Evolutionary conservation across 2,329 filamentous ascomycete genomes (phyloP), one percentile per base, ranked within the genome.

Genomic region (Xylariaceae sp.): DNA sequence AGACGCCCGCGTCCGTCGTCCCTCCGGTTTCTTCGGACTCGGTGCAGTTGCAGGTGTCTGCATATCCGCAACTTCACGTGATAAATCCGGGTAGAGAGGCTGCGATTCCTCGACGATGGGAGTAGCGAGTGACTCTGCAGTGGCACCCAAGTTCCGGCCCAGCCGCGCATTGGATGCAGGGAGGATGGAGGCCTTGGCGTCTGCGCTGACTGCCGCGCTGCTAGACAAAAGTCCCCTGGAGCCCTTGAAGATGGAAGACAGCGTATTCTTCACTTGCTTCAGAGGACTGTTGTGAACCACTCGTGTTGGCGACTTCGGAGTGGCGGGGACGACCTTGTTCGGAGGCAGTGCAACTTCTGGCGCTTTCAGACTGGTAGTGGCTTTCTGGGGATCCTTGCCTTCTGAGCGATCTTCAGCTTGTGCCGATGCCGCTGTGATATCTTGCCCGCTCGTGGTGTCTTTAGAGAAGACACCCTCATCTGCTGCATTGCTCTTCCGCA

Each of bases 261-360:
- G 80, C 72, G 92, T 95, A 70, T 89, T 90, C 76, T 96, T 97
- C 34, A 94, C 92, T 55, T 94, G 91, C 74, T 92, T 96, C 60
- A 97, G 75, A 4, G 91, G 91, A 60, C 88, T 93, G 66, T 95
- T 92, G 6, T 81, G 79, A 67, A 83, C 78, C 53, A 72, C 76
- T 57, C 83, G 76, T 4, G 81, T 78, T 0, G 83, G 82, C 1
- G 84, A 86, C 66, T 84, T 85, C 0, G 81, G 72, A 64, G 81
- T 76, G 72, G 82, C 76, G 72, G 82, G 69, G 7, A 62, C 67
- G 11, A 71, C 71, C 5, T 70, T 64, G 61, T 81, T 79, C 0
- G 72, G 62, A 6, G 78, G 86, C 10, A 84, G 79, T 7, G 74
- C 75, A 30, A 81, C 72, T 15, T 35, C 49, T 5, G 78, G 71